Evolutionary conservation across 2,329 filamentous ascomycete species (phyloP), one percentile per base, ranked within the genome.

Genomic region (Cytospora paraplurivora): DNA sequence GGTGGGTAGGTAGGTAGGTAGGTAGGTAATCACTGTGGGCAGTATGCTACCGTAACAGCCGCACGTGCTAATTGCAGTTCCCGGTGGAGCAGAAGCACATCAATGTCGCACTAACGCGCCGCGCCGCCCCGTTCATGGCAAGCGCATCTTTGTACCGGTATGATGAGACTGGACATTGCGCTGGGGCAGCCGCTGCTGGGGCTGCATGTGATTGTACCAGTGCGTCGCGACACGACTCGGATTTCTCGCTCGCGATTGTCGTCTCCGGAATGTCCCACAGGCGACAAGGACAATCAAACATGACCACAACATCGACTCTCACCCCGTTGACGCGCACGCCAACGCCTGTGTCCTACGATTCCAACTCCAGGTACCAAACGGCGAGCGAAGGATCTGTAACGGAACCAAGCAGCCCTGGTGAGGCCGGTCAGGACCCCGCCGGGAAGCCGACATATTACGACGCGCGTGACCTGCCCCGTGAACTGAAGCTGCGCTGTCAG

Each of bases 401-500:
- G 19, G 63, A 65, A 41, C 59, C 63, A 41, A 70, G 67, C 19
- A 71, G 63, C 38, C 67, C 71, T 53, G 67, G 64, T 53, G 59
- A 27, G 7, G 52, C 53, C 15, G 51, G 44, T 50, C 12, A 19
- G 8, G 51, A 32, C 19, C 49, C 10, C 37, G 34, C 34, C 47
- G 27, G 38, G 56, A 65, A 63, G 47, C 33, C 52, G 35, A 44
- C 59, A 33, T 89, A 88, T 74, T 82, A 84, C 67, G 74, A 79
- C n/a, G 80, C 82, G 7, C 81, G 77, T 66, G 75, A 77, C 50
- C 76, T 93, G 13, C 85, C 88, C 1, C 85, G 82, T 63, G 86
- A 90, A 69, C 76, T 93, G 19, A 84, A 82, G 62, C 79, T 86
- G 63, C 87, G 92, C 70, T 86, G 85, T 68, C 84, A 86, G 63